Evolutionary conservation across 441 rosid species (phyloP).

Genomic region (Pelargonium cotyledonis): DNA sequence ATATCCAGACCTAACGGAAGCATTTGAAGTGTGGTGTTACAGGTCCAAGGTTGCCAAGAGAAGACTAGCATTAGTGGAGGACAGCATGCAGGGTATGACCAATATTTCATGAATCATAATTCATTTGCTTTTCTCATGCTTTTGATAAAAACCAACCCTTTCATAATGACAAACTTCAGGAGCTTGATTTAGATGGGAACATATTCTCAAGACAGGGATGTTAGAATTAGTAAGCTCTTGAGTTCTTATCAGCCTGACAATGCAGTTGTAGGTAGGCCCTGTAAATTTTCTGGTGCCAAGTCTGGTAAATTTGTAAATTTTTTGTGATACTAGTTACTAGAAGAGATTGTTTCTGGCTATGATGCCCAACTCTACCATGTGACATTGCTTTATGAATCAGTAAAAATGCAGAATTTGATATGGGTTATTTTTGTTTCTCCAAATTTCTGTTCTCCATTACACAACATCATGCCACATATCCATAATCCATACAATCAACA

Average conservation of each 20-base stretch:
- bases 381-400: not conserved
- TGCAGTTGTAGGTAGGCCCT: too few relatives aligned
- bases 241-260: not conserved
- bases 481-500: not conserved
- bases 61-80: conserved; percentile 39
- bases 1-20: conserved; percentile 90
- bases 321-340: not conserved
- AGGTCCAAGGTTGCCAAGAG: conserved; percentile 78
- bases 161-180: not conserved
- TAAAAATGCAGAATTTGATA: not conserved
- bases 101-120: conserved; percentile 9
- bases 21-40: conserved; percentile 85
- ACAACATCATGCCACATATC: not conserved
- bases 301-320: not conserved
- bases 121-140: not conserved
- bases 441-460: not conserved
- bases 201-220: too few relatives aligned
- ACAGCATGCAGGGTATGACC: conserved; percentile 24
- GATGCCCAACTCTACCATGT: not conserved
- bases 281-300: not conserved
- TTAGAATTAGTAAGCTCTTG: not conserved
- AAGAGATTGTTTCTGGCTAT: not conserved
- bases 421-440: not conserved
- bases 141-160: too few relatives aligned
- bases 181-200: not conserved